phyloP scores from a whole-genome alignment of 2,329 filamentous ascomycete genomes.

The Chaetomium sp. region DNA sequence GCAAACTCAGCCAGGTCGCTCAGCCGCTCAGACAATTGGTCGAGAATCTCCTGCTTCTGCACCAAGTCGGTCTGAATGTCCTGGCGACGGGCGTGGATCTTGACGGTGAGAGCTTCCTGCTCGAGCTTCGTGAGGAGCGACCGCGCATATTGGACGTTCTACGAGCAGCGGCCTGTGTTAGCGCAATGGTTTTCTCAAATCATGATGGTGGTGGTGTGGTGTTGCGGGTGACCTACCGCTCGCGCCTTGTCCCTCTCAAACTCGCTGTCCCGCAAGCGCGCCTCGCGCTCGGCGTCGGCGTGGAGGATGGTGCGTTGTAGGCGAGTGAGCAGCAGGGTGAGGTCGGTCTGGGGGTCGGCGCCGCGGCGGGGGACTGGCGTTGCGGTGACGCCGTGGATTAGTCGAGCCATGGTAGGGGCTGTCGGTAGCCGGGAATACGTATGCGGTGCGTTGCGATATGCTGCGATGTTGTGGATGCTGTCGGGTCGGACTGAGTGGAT shows the following conservation, averaged over 20 bases:
- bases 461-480: too few species aligned
- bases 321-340: constrained; percentile 58
- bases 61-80: constrained; percentile 58
- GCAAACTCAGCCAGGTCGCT: constrained; percentile 59
- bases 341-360: constrained; percentile 40
- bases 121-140: constrained; percentile 63
- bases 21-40: constrained; percentile 58
- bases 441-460: too few species aligned
- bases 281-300: constrained; percentile 53
- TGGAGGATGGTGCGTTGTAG: constrained; percentile 60
- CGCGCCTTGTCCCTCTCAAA: constrained; percentile 58
- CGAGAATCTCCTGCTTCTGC: constrained; percentile 58
- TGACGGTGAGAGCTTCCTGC: constrained; percentile 57
- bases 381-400: constrained; percentile 16
- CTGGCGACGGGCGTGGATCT: constrained; percentile 51
- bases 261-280: constrained; percentile 51
- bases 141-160: constrained; percentile 69
- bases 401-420: constrained; percentile 20
- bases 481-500: not conserved
- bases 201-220: too few species aligned
- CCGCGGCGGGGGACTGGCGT: constrained; percentile 5
- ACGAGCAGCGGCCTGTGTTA: not conserved
- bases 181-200: too few species aligned
- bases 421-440: not conserved
- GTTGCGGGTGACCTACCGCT: constrained; percentile 35